These are phyloP conservation scores for Apodospora peruviana DNA, from an alignment of 495 filamentous ascomycete species.

Conservation along the genomic window DNA sequence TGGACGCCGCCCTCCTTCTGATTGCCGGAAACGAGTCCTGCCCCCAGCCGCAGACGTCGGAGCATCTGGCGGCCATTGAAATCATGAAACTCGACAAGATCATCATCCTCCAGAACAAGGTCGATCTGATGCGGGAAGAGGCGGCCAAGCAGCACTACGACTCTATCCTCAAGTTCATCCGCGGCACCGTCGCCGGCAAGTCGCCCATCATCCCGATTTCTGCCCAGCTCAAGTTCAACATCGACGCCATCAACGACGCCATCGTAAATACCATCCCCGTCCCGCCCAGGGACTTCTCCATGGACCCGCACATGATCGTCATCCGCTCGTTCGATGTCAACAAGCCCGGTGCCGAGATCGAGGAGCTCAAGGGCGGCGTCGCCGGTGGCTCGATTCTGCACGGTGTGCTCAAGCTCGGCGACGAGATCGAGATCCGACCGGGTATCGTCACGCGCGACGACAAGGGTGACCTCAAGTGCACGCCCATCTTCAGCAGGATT, in stretches of 20 bases:
- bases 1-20: conserved; percentile 94
- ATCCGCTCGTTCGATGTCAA: conserved; percentile 99
- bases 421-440: conserved; percentile 96
- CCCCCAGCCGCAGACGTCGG: conserved; percentile 97
- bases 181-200: conserved; percentile 92
- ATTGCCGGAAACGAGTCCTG: conserved; percentile 99
- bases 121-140: conserved; percentile 94
- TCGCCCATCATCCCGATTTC: conserved; percentile 97
- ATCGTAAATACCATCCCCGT: conserved; percentile 92
- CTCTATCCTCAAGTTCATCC: conserved; percentile 94
- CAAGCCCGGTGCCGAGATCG: conserved; percentile 99
- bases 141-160: conserved; percentile 87
- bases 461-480: conserved; percentile 90
- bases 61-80: conserved; percentile 97
- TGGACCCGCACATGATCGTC: conserved; percentile 94
- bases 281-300: conserved; percentile 79
- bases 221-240: conserved; percentile 98
- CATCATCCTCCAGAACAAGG: conserved; percentile 98
- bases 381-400: conserved; percentile 95
- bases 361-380: conserved; percentile 97
- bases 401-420: conserved; percentile 89
- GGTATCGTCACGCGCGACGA: conserved; percentile 93
- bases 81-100: conserved; percentile 99
- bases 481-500: conserved; percentile 90
- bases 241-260: conserved; percentile 93